Base-by-base conservation (phyloP, 2,329 filamentous ascomycete genomes). In the Nemania sp. region DNA sequence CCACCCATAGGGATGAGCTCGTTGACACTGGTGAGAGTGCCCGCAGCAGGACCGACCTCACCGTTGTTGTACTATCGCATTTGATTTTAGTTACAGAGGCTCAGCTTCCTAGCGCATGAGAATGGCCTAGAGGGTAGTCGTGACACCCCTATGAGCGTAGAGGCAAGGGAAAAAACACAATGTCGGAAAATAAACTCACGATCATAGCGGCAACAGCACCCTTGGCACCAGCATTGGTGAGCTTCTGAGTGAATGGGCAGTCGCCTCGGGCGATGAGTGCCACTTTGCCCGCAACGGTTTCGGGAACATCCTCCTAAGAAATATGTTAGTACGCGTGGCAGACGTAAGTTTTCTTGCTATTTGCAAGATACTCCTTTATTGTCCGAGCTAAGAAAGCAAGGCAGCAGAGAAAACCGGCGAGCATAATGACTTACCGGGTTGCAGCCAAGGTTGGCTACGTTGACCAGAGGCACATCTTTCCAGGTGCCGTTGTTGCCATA, bases 161-260 rank as follows among this genome's bases (percentile, higher is more conserved):
- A 29, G 7, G 25, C 25, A 29, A 29, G 25, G n/a, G n/a, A n/a
- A n/a, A 29, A 29, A 7, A 7, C 3, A 29, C 25, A 4, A 29
- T 4, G 25, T 29, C 25, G 25, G 25, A 29, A 29, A 29, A 7
- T 29, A 4, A n/a, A 29, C 25, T 29, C 25, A 29, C 25, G 62
- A 87, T 78, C 48, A 87, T 69, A 0, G 80, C 81, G 2, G 77
- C 86, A 2, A 75, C 71, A 1, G 86, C 86, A 29, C 84, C 83
- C 13, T 84, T 83, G 2, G 72, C 73, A 3, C 78, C 80, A 6
- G 86, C 85, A 15, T 82, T 72, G 13, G 78, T 76, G 32, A 82
- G 79, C 73, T 88, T 87, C 39, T 80, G 68, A 5, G 79, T 82
- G 57, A 87, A 88, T 2, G 78, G 72, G 68, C 86, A 88, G 6